A percentile compares a stretch with the other conserved stretches of the same genome.
Conservation (phyloP, 2,329 filamentous ascomycete genomes). For the Colletotrichum sansevieriae region DNA sequence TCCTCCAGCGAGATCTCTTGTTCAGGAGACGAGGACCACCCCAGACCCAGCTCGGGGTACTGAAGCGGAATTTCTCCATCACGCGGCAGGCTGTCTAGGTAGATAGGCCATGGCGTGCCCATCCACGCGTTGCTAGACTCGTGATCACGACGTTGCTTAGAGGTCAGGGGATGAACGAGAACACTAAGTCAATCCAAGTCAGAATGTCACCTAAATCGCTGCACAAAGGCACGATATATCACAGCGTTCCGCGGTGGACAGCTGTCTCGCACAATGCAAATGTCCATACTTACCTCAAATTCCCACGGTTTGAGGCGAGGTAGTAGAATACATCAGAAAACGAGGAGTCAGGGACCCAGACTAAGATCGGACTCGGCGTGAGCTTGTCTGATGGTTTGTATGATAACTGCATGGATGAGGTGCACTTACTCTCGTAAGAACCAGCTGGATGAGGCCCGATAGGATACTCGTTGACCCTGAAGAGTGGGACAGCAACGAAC, state of each 20-base stretch:
- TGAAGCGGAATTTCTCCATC: slow-evolving; percentile 49
- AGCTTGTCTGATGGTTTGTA: background rate
- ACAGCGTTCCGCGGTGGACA: no score
- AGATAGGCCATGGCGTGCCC: slow-evolving; percentile 51
- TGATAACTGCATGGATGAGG: background rate
- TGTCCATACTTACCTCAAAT: slow-evolving; percentile 44
- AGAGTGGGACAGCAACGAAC: slow-evolving; percentile 51
- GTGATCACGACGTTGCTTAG: slow-evolving; percentile 49
- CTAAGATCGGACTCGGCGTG: slow-evolving; percentile 16
- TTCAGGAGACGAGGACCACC: slow-evolving; percentile 47
- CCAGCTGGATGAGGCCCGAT: slow-evolving; percentile 52
- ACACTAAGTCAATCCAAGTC: slow-evolving; percentile 42
- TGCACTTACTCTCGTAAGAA: slow-evolving; percentile 50
- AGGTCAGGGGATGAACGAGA: slow-evolving; percentile 50
- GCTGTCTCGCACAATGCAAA: no score
- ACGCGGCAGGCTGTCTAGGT: slow-evolving; percentile 47
- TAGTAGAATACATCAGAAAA: slow-evolving; percentile 54
- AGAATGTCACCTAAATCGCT: background rate
- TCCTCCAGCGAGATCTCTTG: slow-evolving; percentile 50
- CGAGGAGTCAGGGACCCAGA: slow-evolving; percentile 52
- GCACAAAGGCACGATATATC: no score
- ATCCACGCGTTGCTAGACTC: slow-evolving; percentile 51
- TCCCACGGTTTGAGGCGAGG: slow-evolving; percentile 49
- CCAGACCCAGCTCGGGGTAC: slow-evolving; percentile 50
- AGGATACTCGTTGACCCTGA: slow-evolving; percentile 50